Percentiles rank a stretch among this genome's conserved stretches.
Evolutionary conservation across 495 filamentous ascomycete species (phyloP).

Genomic region (Penicillium coffeae): DNA sequence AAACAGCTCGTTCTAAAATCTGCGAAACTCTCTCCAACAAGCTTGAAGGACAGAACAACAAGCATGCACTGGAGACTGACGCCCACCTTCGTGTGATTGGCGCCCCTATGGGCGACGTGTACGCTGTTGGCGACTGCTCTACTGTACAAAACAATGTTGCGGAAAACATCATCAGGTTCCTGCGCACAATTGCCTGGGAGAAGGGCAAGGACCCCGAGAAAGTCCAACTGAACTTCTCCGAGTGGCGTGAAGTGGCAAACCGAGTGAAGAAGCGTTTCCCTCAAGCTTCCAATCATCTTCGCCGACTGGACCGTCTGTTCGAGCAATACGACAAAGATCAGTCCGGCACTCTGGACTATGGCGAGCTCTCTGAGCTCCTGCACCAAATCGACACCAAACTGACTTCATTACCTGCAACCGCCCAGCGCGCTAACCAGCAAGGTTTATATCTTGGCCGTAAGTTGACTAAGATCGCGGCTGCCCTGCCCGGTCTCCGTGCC

Average conservation of each 20-base stretch:
- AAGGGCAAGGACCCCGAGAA: constrained; percentile 82
- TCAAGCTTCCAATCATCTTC: constrained; percentile 86
- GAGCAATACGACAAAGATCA: constrained; percentile 88
- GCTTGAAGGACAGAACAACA: constrained; percentile 78
- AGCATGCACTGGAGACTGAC: constrained; percentile 91
- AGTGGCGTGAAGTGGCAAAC: constrained; percentile 81
- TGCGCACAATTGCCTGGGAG: constrained; percentile 88
- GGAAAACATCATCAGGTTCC: constrained; percentile 79
- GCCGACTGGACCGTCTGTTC: constrained; percentile 85
- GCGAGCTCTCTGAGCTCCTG: constrained; percentile 83
- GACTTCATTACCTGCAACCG: constrained; percentile 80
- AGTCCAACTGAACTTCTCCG: constrained; percentile 74
- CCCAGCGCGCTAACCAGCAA: constrained; percentile 97
- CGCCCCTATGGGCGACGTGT: constrained; percentile 90
- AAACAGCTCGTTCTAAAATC: constrained; percentile 74
- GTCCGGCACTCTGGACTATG: constrained; percentile 88
- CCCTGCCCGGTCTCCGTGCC: constrained; percentile 66
- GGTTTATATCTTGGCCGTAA: constrained; percentile 91
- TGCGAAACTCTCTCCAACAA: constrained; percentile 67
- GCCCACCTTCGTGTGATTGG: constrained; percentile 89
- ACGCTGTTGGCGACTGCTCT: constrained; percentile 94
- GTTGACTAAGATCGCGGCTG: constrained; percentile 84
- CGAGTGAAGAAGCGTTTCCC: constrained; percentile 87
- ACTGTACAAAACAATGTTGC: constrained; percentile 96
- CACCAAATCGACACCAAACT: constrained; percentile 88